Conservation (phyloP, 129 eudicot species). For the Arctium lappa region DNA sequence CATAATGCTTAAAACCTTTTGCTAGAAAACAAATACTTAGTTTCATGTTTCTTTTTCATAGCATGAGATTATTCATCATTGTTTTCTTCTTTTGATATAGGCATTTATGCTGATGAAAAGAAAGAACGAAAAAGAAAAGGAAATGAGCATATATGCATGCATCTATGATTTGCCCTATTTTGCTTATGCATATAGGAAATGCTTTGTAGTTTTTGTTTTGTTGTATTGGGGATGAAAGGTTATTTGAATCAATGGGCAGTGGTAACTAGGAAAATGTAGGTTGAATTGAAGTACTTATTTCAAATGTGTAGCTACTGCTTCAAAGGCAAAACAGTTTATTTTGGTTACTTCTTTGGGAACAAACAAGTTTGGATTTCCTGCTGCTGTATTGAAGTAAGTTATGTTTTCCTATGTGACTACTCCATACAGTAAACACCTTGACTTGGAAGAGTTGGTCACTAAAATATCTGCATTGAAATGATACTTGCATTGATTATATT, state of each 20-base stretch:
- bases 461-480: conserved; percentile 9
- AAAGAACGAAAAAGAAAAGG: background rate
- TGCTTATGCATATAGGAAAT: conserved; percentile 4
- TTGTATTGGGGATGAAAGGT: background rate
- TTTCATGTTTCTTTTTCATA: background rate
- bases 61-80: background rate
- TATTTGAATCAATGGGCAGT: background rate
- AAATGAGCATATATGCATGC: background rate
- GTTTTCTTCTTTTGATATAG: background rate
- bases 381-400: conserved; percentile 90
- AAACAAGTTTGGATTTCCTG: conserved; percentile 95
- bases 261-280: conserved; percentile 13
- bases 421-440: background rate
- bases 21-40: background rate
- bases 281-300: conserved; percentile 12
- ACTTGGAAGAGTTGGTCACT: conserved; percentile 1
- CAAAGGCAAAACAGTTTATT: conserved; percentile 81
- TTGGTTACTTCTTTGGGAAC: conserved; percentile 92
- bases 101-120: background rate
- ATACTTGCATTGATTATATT: conserved; percentile 6
- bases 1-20: background rate
- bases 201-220: background rate
- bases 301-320: conserved; percentile 65
- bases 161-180: background rate
- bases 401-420: background rate